Percentiles rank a stretch among this genome's conserved stretches.
Evolutionary conservation across 176 grass and related monocot species (phyloP).

Genomic region (Paspalum vaginatum): DNA sequence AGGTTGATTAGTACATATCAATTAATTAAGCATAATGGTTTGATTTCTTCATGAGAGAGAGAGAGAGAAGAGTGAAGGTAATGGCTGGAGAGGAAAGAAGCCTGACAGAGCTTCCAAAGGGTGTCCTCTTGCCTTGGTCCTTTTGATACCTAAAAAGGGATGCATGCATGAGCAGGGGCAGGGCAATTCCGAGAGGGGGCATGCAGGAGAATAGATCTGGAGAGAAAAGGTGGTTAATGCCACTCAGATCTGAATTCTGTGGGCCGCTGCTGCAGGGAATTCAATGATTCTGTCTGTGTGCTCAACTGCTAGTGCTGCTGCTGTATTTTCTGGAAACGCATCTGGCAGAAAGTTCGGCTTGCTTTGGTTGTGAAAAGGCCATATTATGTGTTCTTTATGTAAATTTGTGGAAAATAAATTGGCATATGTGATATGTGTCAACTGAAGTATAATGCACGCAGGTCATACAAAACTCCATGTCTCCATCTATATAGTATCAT

Average conservation of each 20-base stretch:
- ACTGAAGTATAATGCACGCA: neutral
- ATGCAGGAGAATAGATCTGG: conserved; percentile 43
- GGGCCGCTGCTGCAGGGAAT: conserved; percentile 26
- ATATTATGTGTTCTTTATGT: neutral
- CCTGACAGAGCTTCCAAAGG: conserved; percentile 38
- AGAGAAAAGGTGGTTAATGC: conserved; percentile 33
- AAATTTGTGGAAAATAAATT: neutral
- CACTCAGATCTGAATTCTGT: conserved; percentile 47
- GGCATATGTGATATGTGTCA: neutral
- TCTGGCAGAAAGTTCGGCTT: conserved; percentile 39
- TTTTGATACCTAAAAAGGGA: conserved; percentile 46
- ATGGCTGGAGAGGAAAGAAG: conserved; percentile 35
- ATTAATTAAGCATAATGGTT: neutral
- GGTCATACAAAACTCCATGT: neutral
- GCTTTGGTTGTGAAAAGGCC: neutral
- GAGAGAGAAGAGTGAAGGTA: neutral
- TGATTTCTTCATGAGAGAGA: neutral
- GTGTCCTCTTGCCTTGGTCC: conserved; percentile 41
- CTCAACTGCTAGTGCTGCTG: conserved; percentile 14
- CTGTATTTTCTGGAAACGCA: conserved; percentile 35
- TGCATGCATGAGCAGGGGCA: conserved; percentile 35
- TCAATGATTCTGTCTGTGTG: conserved; percentile 54
- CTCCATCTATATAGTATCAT: neutral
- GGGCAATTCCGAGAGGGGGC: conserved; percentile 5
- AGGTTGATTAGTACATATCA: neutral